Percentiles rank a stretch among this genome's conserved stretches.
phyloP scores from a whole-genome alignment of 306 rosid species.

The Vigna nakashimae region DNA sequence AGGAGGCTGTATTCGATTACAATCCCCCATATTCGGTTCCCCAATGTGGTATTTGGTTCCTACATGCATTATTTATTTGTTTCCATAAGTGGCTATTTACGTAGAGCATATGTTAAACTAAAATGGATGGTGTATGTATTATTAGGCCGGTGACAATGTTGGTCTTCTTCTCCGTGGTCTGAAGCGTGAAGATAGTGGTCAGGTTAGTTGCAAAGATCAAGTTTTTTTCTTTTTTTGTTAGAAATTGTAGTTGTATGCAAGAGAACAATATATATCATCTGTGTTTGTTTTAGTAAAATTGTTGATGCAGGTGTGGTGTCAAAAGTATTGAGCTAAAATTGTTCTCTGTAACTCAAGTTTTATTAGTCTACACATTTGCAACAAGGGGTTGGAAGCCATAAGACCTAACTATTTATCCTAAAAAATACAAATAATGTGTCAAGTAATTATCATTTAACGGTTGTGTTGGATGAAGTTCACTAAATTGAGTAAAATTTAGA shows the following conservation, averaged over 20 bases:
- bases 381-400: conserved; percentile 29
- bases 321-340: conserved; percentile 69
- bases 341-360: conserved; percentile 31
- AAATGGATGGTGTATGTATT: conserved; percentile 43
- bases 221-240: not conserved
- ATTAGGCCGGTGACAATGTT: conserved; percentile 95
- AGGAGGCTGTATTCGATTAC: no score
- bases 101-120: conserved; percentile 20
- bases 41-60: no score
- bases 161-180: conserved; percentile 99
- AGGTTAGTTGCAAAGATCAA: conserved; percentile 60
- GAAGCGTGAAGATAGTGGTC: conserved; percentile 96
- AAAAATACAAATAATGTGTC: conserved; percentile 50
- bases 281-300: not conserved
- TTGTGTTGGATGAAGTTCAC: conserved; percentile 50
- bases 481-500: conserved; percentile 50
- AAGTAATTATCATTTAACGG: conserved; percentile 43
- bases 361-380: conserved; percentile 38
- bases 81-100: conserved; percentile 1
- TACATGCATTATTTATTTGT: no score
- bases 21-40: no score
- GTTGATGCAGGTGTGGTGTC: conserved; percentile 88
- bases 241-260: conserved; percentile 27
- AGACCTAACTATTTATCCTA: conserved; percentile 40
- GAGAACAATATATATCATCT: conserved; percentile 1